Evolutionary conservation across 2,329 filamentous ascomycete species (phyloP).

Genomic region (Calonectria pseudoturangicola): DNA sequence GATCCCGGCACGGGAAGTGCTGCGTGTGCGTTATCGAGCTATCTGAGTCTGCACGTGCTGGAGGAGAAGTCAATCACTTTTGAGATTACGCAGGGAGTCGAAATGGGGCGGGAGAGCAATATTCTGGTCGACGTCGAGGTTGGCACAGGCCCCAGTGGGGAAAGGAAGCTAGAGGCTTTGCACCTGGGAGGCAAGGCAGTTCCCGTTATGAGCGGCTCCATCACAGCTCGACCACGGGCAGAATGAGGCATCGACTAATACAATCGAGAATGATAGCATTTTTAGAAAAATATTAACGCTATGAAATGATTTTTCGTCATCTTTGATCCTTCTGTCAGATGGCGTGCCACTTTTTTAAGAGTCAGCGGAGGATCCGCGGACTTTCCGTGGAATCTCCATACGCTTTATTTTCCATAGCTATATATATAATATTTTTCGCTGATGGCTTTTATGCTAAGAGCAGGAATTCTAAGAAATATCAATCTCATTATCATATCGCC

Average conservation of each 20-base stretch:
- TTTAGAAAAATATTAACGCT: no score
- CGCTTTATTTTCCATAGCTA: neutral
- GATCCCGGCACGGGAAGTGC: conserved; percentile 79
- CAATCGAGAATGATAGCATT: neutral
- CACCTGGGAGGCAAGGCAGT: conserved; percentile 43
- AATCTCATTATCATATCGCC: neutral
- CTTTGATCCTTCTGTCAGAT: neutral
- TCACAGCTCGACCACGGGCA: neutral
- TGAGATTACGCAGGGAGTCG: conserved; percentile 77
- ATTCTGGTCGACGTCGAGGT: conserved; percentile 66
- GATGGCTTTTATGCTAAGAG: neutral
- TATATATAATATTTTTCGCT: neutral
- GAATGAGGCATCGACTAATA: neutral
- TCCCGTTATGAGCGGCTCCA: conserved; percentile 27
- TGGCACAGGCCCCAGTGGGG: conserved; percentile 32
- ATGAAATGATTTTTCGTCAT: neutral
- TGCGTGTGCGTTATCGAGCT: conserved; percentile 73
- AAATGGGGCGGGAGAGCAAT: conserved; percentile 76
- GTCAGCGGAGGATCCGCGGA: neutral
- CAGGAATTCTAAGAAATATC: neutral
- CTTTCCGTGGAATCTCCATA: neutral
- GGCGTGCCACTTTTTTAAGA: neutral
- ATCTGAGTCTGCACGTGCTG: conserved; percentile 65
- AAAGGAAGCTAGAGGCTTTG: conserved; percentile 23
- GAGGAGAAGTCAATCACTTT: conserved; percentile 49